Percentiles rank a stretch among this genome's conserved stretches.
Conservation (phyloP, 2,329 filamentous ascomycete genomes). For the Fusarium sp. region DNA sequence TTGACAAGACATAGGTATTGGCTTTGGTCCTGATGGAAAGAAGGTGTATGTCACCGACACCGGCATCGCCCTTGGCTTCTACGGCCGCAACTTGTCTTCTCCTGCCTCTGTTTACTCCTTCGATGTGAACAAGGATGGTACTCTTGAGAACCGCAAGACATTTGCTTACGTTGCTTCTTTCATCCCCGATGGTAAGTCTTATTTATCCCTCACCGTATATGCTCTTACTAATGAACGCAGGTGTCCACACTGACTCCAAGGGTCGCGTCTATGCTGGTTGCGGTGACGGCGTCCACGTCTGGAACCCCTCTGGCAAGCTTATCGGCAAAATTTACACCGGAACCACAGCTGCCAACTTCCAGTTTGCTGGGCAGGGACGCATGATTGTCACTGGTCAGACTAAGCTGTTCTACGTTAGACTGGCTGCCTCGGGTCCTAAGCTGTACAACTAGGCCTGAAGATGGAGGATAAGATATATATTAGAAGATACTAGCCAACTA, state of each 20-base stretch:
- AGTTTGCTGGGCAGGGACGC: constrained; percentile 54
- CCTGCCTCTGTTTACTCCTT: constrained; percentile 62
- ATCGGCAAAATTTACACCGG: constrained; percentile 68
- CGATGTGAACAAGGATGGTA: constrained; percentile 59
- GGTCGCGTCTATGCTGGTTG: constrained; percentile 67
- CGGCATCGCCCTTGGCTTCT: constrained; percentile 56
- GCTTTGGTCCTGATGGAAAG: constrained; percentile 65
- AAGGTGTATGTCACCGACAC: constrained; percentile 68
- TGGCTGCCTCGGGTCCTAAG: constrained; percentile 23
- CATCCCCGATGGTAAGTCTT: constrained; percentile 66
- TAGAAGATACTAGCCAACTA: not conserved
- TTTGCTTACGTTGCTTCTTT: constrained; percentile 68
- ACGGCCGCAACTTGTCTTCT: constrained; percentile 55
- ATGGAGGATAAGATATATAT: rapidly evolving
- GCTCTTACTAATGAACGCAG: constrained; percentile 48
- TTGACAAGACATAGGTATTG: constrained; percentile 59
- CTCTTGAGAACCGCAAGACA: constrained; percentile 59
- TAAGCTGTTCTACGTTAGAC: constrained; percentile 49
- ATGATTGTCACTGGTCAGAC: constrained; percentile 53
- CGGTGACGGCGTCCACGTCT: constrained; percentile 63
- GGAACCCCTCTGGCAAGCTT: constrained; percentile 58
- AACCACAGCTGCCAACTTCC: constrained; percentile 58
- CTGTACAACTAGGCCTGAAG: not conserved
- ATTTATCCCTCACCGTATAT: constrained; percentile 19
- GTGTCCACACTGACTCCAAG: constrained; percentile 64